Conservation (phyloP, 768 basidiomycete genomes). For the Artomyces pyxidatus region DNA sequence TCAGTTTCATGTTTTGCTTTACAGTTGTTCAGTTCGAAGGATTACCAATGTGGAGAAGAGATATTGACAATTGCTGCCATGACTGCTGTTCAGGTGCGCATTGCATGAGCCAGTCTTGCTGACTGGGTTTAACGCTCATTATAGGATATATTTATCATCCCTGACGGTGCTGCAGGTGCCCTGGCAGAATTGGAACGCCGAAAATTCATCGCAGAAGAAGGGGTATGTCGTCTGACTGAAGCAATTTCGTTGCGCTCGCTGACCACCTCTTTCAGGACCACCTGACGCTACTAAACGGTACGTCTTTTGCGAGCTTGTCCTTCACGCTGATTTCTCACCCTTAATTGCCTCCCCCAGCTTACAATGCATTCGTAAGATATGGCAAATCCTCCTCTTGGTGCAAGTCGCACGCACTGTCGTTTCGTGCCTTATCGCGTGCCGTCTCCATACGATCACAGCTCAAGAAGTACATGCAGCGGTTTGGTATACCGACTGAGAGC, state of each 20-base stretch:
- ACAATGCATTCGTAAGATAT: constrained; percentile 85
- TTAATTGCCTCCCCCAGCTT: constrained; percentile 57
- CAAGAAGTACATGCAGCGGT: constrained; percentile 90
- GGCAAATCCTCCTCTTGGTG: constrained; percentile 89
- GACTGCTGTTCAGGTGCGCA: constrained; percentile 75
- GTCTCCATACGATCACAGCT: constrained; percentile 93
- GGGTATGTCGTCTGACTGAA: constrained; percentile 41
- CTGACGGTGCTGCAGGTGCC: constrained; percentile 78
- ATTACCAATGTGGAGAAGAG: constrained; percentile 88
- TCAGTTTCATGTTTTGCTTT: background rate
- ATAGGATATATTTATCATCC: constrained; percentile 88
- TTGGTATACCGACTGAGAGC: constrained; percentile 72
- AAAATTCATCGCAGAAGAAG: constrained; percentile 98
- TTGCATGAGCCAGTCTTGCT: background rate
- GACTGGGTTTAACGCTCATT: background rate
- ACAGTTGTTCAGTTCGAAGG: constrained; percentile 81
- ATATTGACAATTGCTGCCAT: constrained; percentile 95
- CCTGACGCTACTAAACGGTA: constrained; percentile 87
- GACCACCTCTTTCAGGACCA: constrained; percentile 60
- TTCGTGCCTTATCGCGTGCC: constrained; percentile 88
- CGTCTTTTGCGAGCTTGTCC: no score
- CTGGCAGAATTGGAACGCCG: constrained; percentile 86
- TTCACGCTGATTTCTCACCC: no score
- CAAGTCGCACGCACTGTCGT: constrained; percentile 85
- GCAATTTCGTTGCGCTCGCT: background rate